Evolutionary conservation across 805 yeast species (phyloP).

Genomic region (Myxozyma vanderwaltii): DNA sequence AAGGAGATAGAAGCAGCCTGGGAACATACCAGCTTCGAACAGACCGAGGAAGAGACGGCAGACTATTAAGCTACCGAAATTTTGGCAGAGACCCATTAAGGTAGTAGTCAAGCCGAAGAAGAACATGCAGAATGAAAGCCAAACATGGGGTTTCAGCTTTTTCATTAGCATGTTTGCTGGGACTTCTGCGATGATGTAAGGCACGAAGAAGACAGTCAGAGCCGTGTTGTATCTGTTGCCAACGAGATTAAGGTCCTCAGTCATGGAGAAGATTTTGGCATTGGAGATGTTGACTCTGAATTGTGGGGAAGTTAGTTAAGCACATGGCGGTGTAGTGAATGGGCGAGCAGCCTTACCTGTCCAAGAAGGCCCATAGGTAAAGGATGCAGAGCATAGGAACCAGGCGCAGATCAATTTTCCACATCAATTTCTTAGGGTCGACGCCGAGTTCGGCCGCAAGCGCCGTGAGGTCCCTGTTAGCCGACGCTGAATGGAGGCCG

Average conservation of each 20-base stretch:
- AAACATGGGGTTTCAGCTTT: constrained; percentile 60
- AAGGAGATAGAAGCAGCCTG: constrained; percentile 71
- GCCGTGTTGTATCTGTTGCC: constrained; percentile 66
- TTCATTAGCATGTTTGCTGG: constrained; percentile 66
- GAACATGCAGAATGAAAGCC: constrained; percentile 62
- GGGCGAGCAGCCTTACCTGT: constrained; percentile 53
- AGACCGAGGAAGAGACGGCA: constrained; percentile 68
- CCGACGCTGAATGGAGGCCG: background rate
- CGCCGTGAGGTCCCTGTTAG: constrained; percentile 20
- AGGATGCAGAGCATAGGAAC: constrained; percentile 76
- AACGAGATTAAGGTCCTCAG: constrained; percentile 52
- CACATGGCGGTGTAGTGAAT: too few species aligned
- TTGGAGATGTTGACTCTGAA: constrained; percentile 69
- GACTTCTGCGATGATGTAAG: constrained; percentile 59
- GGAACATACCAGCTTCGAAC: constrained; percentile 72
- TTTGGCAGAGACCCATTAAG: constrained; percentile 65
- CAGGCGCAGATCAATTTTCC: constrained; percentile 68
- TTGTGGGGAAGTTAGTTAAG: background rate
- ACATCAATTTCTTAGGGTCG: constrained; percentile 57
- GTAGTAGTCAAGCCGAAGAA: constrained; percentile 65
- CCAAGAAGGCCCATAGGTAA: constrained; percentile 75
- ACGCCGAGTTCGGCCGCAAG: constrained; percentile 53
- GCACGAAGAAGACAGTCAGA: constrained; percentile 70
- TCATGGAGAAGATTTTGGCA: constrained; percentile 73
- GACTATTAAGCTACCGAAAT: constrained; percentile 60